Conservation (phyloP, 495 filamentous ascomycete genomes). For the Penicillium alfredii region DNA sequence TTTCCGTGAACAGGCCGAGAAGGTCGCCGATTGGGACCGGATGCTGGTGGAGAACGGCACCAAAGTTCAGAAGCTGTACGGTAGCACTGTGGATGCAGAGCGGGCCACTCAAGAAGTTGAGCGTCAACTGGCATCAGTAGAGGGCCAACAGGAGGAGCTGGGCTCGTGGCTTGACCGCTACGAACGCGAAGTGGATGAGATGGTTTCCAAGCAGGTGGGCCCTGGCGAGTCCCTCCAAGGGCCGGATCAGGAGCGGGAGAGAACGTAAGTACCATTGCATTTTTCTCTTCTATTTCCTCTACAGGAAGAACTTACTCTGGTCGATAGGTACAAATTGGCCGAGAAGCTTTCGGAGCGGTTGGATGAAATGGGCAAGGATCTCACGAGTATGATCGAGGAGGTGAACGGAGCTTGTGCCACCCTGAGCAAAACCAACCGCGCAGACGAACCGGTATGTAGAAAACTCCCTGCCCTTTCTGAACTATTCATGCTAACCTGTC, state of each 20-base stretch:
- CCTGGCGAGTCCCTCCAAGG: constrained; percentile 68
- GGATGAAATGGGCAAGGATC: constrained; percentile 85
- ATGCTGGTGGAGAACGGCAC: constrained; percentile 85
- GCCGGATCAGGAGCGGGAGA: constrained; percentile 89
- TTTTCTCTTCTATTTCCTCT: too few species aligned
- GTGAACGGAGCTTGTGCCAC: constrained; percentile 82
- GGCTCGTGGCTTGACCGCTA: constrained; percentile 79
- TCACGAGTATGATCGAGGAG: constrained; percentile 93
- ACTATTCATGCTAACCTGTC: constrained; percentile 6
- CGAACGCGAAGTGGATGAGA: constrained; percentile 79
- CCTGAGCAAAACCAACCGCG: constrained; percentile 79
- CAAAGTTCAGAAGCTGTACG: constrained; percentile 85
- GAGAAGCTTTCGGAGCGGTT: constrained; percentile 83
- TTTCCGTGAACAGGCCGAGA: constrained; percentile 80
- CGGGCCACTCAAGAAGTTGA: constrained; percentile 86
- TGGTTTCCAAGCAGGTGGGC: constrained; percentile 67
- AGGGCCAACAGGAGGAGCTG: constrained; percentile 87
- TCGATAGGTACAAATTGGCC: constrained; percentile 67
- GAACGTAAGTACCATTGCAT: constrained; percentile 51
- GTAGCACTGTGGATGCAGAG: constrained; percentile 84
- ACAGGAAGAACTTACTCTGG: constrained; percentile 1
- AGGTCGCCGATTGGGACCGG: constrained; percentile 86
- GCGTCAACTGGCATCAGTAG: constrained; percentile 77
- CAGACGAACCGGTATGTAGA: constrained; percentile 81
- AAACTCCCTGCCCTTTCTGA: constrained; percentile 6